A percentile compares a stretch with the other conserved stretches of the same genome.
phyloP scores from a whole-genome alignment of 345 rosid genomes.

The Murraya koenigii region DNA sequence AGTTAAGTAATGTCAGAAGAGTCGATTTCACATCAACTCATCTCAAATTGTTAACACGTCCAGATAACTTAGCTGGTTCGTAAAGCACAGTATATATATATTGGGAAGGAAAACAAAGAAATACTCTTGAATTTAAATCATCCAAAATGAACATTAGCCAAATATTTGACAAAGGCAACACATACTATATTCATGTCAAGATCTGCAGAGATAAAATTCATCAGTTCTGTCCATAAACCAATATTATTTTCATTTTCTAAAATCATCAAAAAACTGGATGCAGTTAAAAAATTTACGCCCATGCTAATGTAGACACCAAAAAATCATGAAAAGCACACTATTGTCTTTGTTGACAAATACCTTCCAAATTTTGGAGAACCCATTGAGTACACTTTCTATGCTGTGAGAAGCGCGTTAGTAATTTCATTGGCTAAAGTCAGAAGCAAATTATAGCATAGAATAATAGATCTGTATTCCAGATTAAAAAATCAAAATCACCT shows the following conservation, averaged over 20 bases:
- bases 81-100: slow-evolving; percentile 15
- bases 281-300: not conserved
- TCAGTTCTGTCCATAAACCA: not conserved
- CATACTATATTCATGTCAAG: not conserved
- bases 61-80: not conserved
- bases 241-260: not conserved
- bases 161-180: not conserved
- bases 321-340: not conserved
- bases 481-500: not conserved
- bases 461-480: not conserved
- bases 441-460: not conserved
- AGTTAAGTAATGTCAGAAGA: not conserved
- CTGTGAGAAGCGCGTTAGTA: not conserved
- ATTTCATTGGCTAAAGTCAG: not conserved
- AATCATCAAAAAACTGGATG: not conserved
- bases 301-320: not conserved
- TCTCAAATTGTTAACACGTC: not conserved
- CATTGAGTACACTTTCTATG: not conserved
- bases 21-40: slow-evolving; percentile 2
- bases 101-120: not conserved
- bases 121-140: not conserved
- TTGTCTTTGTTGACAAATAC: not conserved
- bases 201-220: not conserved
- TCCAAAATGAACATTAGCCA: not conserved
- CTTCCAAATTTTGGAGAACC: not conserved